Evolutionary conservation across 306 rosid genomes (phyloP), one percentile per base, ranked within the genome.

Genomic region (Gillenia trifoliata): DNA sequence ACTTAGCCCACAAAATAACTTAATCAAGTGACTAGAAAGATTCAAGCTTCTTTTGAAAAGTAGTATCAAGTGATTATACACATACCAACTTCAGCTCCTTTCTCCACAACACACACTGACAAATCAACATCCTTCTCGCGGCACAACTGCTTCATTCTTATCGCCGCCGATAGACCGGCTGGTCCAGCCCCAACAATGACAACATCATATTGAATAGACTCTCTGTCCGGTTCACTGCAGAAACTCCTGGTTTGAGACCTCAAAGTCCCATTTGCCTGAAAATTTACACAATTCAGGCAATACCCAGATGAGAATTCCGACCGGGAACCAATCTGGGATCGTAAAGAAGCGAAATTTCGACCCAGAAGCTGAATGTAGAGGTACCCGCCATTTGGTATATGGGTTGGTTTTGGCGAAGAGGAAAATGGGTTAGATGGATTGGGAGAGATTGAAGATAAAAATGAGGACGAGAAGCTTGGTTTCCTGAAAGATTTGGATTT

Each of bases 181-280:
- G 97, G 97, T 64, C 98, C 98, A 0, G 98, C 98, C 40, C 98
- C 98, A 72, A 93, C 89, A 47, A 93, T 79, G n/a, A 93, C 94
- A 52, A 93, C 98, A 70, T 93, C 98, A 70, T 91, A 91, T 28
- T 91, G 84, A 33, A 93, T 83, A 49, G 90, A 83, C 40, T 93
- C 98, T 71, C 97, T 77, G 30, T 80, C 84, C 66, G 81, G 70
- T 33, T 81, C 86, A 62, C 84, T 81, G 57, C 88, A 66, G 65
- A 89, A 91, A 43, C 82, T 78, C 68, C 85, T 86, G 10, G 78
- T 71, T 34, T 49, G 54, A 71, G 54, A 54, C 65, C 70, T 29
- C 31, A 63, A 8, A 29, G 52, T 5, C 43, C 68, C 65, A 66
- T 40, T 15, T 56, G 8, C 66, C 15, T 45, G 59, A 43, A 45